These are phyloP conservation scores for Hypoxylon trugodes DNA, from an alignment of 495 filamentous ascomycete genomes.

Conservation along the genomic window DNA sequence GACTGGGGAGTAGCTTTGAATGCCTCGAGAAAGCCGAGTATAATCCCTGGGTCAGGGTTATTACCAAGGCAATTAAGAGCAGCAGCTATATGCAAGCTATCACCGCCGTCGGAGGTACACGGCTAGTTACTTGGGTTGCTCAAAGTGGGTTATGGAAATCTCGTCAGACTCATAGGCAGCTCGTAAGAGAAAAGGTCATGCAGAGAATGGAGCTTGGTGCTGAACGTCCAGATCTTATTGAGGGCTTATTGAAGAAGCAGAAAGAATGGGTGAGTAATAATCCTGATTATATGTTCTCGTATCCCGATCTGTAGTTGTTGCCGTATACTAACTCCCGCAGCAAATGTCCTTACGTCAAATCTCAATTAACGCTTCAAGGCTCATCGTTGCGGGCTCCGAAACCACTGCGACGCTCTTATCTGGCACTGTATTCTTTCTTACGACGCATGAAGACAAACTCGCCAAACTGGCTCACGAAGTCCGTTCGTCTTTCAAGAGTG, in stretches of 20 bases:
- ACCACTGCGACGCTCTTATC: slow-evolving; percentile 67
- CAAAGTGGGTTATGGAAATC: not conserved
- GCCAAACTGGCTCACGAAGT: slow-evolving; percentile 60
- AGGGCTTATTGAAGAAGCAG: slow-evolving; percentile 57
- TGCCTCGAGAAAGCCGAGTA: slow-evolving; percentile 54
- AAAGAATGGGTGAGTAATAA: slow-evolving; percentile 56
- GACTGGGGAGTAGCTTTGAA: slow-evolving; percentile 64
- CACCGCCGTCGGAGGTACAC: not conserved
- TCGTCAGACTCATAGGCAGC: not conserved
- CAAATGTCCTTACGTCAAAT: not conserved
- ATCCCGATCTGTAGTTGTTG: not conserved
- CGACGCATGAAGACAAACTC: slow-evolving; percentile 53
- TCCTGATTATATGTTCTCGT: slow-evolving; percentile 5
- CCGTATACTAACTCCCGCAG: not conserved
- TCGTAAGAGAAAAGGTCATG: not conserved
- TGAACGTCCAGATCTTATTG: slow-evolving; percentile 58
- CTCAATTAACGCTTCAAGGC: slow-evolving; percentile 26
- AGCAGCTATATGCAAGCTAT: not conserved
- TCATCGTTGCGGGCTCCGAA: slow-evolving; percentile 64
- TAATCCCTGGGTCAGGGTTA: slow-evolving; percentile 62
- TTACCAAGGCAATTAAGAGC: slow-evolving; percentile 50
- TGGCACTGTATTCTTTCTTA: slow-evolving; percentile 60
- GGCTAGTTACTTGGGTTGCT: not conserved
- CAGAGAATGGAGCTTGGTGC: slow-evolving; percentile 27
- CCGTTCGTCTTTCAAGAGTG: slow-evolving; percentile 53